Base-by-base conservation (phyloP, 1,139 yeast species). In the Debaryomycetaceae sp. region DNA sequence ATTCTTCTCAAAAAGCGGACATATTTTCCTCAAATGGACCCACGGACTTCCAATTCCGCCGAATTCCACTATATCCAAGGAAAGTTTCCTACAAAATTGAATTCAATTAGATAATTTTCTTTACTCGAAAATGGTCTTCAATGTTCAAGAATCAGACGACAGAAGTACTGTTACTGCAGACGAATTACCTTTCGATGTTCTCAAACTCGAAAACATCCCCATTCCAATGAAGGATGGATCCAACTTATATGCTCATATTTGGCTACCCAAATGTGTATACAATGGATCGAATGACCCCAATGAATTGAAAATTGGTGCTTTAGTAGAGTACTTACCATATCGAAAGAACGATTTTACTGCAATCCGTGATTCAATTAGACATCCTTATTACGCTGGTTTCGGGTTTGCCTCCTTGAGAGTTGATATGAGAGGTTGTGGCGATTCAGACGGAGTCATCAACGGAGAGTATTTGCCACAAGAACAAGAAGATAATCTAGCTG, bases 381-480 rank as follows among this genome's bases (percentile, higher is more conserved):
- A 69, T 45, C 68, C 73, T 2, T 68, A 59, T 50, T 69, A 64
- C 45, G 72, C 74, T 1, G 73, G 71, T 11, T 59, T 65, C 43
- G 75, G 75, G 0, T 55, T 69, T 30, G 70, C 70, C 1, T 65
- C 70, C 3, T 53, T 68, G 41, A 51, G 74, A 50, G 61, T 69
- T 15, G 74, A 68, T 43, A 68, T 69, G 70, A 58, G 75, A 48
- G 75, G 75, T 26, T 44, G 63, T 7, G 61, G 70, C 17, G 64
- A 67, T 34, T 67, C 73, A 2, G 73, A 62, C 43, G 72, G 61
- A n/a, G 52, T 59, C 3, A 36, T 69, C n/a, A 35, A 43, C 11
- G 75, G 68, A 42, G 75, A 69, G 47, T 69, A 68, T 40, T 47
- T 69, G 30, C 46, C 51, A 35, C 63, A 62, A 41, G 74, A 69